Conservation (phyloP, 1,284 basidiomycete genomes). For the Ceratobasidium papillatum region DNA sequence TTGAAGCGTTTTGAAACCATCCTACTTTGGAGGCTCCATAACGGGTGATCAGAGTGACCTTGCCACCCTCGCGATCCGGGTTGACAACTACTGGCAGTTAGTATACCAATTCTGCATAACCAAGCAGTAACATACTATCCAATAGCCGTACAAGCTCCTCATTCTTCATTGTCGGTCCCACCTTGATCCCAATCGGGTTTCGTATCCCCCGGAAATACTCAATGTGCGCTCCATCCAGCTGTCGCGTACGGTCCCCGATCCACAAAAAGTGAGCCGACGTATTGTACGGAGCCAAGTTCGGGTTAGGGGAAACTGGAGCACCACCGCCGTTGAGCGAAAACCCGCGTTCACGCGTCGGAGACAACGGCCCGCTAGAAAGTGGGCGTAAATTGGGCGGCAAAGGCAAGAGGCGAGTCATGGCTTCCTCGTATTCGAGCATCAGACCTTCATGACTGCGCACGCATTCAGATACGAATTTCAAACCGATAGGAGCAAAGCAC, state of each 20-base stretch:
- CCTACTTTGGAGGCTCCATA: constrained; percentile 88
- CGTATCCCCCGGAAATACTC: constrained; percentile 95
- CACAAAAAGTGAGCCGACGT: constrained; percentile 94
- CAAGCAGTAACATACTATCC: constrained; percentile 65
- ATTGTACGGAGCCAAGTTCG: constrained; percentile 65
- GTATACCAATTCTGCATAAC: not conserved
- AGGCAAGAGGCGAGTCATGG: constrained; percentile 78
- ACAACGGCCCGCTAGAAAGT: not conserved
- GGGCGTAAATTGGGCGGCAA: constrained; percentile 49
- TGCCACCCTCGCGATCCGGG: constrained; percentile 81
- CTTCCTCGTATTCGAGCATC: constrained; percentile 92
- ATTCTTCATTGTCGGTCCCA: constrained; percentile 85
- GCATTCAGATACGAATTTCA: not conserved
- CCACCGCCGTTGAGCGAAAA: not conserved
- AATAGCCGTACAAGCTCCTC: constrained; percentile 85
- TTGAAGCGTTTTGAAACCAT: constrained; percentile 13
- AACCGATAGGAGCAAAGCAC: constrained; percentile 43
- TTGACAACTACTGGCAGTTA: constrained; percentile 73
- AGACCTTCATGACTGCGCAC: constrained; percentile 85
- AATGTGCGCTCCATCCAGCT: constrained; percentile 91
- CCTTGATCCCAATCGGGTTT: constrained; percentile 97
- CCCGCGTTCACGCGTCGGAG: constrained; percentile 3
- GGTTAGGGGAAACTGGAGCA: not conserved
- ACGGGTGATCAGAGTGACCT: constrained; percentile 90
- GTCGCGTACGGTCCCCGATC: constrained; percentile 97